phyloP scores from a whole-genome alignment of 2,329 filamentous ascomycete genomes.

The Acrocalymma vagum region DNA sequence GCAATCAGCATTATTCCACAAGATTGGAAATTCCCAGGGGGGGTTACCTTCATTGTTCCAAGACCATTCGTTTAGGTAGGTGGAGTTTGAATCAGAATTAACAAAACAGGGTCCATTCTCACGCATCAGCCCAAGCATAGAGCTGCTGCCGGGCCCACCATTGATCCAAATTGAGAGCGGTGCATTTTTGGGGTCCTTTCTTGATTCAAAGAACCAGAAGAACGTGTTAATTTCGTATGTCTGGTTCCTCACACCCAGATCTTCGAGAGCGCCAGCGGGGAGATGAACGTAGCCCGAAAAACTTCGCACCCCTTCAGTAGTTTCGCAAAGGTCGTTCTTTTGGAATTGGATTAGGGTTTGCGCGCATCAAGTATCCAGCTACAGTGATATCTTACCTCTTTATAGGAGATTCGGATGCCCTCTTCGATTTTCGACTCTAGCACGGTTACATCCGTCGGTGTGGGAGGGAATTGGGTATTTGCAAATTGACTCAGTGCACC shows the following conservation, averaged over 20 bases:
- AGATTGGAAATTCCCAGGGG: neutral
- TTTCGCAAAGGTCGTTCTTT: constrained; percentile 62
- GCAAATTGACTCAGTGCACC: constrained; percentile 19
- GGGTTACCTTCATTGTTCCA: constrained; percentile 66
- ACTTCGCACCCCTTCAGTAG: constrained; percentile 62
- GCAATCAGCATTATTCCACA: constrained; percentile 4
- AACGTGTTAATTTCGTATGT: constrained; percentile 66
- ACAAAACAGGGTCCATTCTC: constrained; percentile 65
- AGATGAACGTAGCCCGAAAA: constrained; percentile 70
- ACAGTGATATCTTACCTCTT: constrained; percentile 42
- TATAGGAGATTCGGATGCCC: constrained; percentile 54
- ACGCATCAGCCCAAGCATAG: constrained; percentile 31
- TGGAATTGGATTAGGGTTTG: neutral
- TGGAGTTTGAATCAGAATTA: constrained; percentile 61
- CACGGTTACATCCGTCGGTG: constrained; percentile 46
- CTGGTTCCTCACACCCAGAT: constrained; percentile 48
- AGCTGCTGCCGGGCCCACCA: constrained; percentile 65
- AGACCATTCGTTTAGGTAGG: constrained; percentile 63
- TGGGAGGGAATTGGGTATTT: constrained; percentile 50
- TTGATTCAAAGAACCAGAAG: constrained; percentile 71
- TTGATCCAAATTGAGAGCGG: constrained; percentile 69
- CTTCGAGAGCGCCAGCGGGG: constrained; percentile 54
- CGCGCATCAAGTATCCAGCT: neutral
- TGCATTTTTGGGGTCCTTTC: constrained; percentile 63
- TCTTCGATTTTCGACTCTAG: constrained; percentile 50